Base-by-base conservation (phyloP, 2,329 filamentous ascomycete species). In the Aspergillus awamori region DNA sequence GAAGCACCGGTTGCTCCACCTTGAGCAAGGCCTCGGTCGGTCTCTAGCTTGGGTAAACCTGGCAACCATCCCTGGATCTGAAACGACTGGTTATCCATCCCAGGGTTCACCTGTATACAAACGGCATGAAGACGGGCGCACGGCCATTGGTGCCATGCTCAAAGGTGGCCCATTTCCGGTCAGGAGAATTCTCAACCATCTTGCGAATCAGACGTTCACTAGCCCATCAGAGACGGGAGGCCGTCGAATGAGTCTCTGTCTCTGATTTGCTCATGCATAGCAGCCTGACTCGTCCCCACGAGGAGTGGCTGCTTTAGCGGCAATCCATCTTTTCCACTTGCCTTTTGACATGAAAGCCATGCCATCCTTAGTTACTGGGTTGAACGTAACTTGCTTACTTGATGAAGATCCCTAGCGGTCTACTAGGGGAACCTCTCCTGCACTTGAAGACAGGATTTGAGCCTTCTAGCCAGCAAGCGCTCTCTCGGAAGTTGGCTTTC, bases 291-390 rank as follows among this genome's bases (percentile, higher is more conserved):
- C 54, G 53, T 36, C 60, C 57, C 63, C 62, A 66, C 64, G 62
- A 63, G 60, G 62, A 48, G 62, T 63, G 56, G 61, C 62, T 65
- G 57, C 57, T 48, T 63, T 67, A 66, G 59, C 57, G 59, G 61
- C 61, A 63, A 54, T 49, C 61, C 61, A 62, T 45, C 55, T 53
- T 54, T 33, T 49, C 41, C 41, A 38, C 39, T 52, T 54, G 53
- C 53, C 53, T 30, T 55, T 26, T 36, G 47, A 7, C 53, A 48
- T 48, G 45, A 24, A 48, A 28, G 13, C 45, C 45, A 17, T 49
- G 20, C 10, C 33, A 36, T 36, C 11, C 10, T 36, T 45, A 3
- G 8, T 22, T 45, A 3, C 17, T 22, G 7, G 8, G 22, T 22
- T 45, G 17, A 45, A 8, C 8, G 20, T 11, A 45, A 11, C 41